Evolutionary conservation across 805 yeast genomes (phyloP), one percentile per base, ranked within the genome.

Genomic region (Clavispora santaluciae): DNA sequence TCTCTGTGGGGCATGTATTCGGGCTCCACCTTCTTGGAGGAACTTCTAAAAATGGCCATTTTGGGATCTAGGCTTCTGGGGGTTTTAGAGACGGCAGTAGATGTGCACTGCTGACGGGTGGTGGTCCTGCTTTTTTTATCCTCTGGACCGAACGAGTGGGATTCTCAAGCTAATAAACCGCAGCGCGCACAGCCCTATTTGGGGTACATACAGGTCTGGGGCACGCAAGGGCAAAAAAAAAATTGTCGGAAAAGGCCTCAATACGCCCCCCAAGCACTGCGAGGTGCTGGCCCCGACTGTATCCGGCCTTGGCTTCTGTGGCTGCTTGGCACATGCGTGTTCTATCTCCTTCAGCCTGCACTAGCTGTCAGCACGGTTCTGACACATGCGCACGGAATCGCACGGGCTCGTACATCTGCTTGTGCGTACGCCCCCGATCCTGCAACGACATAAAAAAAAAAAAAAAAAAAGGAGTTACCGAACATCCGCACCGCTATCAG

Each of bases 1-100:
- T 79, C 81, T 1, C 88, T 73, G 53, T 85, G 76, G 53, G 78
- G 70, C 55, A 83, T 83, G 53, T 78, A 74, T 45, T 78, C 45
- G 13, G 42, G 39, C 36, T 68, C 46, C 28, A 46, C 50, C 26
- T 46, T 57, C 40, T 56, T 54, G 30, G 51, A 40, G 5, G 53
- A 44, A 41, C 59, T 51, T 40, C 57, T 55, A 37, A 49, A 42
- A 17, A 50, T 48, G 17, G 54, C 51, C 54, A 50, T 50, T 15
- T 28, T 26, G 8, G 16, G 6, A 17, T 3, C 3, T 8, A 5
- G 3, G 13, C 5, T 23, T 11, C 10, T 11, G 26, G 5, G 12
- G 12, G 9, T 8, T 8, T 9, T 8, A 23, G 11, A 23, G 25
- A 23, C 11, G 11, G 25, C 11, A 23, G 25, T 23, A 23, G 8